Percentiles rank a stretch among this genome's conserved stretches.
Evolutionary conservation across 306 rosid species (phyloP).

Genomic region (Vigna unguiculata): DNA sequence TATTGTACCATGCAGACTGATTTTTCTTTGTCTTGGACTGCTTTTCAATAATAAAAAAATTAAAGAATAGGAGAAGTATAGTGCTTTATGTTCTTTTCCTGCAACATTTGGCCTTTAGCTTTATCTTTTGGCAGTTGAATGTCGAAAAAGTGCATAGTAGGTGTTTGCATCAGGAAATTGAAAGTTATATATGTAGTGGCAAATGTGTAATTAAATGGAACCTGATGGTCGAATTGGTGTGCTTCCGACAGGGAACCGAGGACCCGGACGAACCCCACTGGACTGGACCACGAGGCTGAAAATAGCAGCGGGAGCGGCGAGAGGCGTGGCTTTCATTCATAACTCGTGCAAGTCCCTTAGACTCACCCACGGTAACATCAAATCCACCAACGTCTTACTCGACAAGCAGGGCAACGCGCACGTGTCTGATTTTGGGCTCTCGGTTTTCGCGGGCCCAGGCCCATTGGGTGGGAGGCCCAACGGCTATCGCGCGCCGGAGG

Average conservation of each 20-base stretch:
- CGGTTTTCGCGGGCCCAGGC: conserved; percentile 55
- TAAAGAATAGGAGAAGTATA: conserved; percentile 18
- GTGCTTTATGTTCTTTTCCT: conserved; percentile 51
- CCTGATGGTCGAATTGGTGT: conserved; percentile 23
- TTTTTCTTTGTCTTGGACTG: conserved; percentile 22
- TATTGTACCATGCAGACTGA: conserved; percentile 36
- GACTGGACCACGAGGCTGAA: conserved; percentile 95
- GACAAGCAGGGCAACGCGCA: conserved; percentile 76
- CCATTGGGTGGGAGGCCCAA: conserved; percentile 60
- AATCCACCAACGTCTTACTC: conserved; percentile 81
- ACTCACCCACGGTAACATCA: conserved; percentile 86
- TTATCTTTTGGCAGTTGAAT: conserved; percentile 35
- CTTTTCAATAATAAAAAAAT: conserved; percentile 16
- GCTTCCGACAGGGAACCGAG: conserved; percentile 74
- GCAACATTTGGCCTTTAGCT: conserved; percentile 34
- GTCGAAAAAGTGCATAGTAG: conserved; percentile 35
- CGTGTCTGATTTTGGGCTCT: conserved; percentile 88
- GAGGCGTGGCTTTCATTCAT: conserved; percentile 82
- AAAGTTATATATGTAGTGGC: background rate
- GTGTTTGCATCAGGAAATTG: background rate
- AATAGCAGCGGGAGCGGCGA: conserved; percentile 86
- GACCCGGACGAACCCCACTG: conserved; percentile 92
- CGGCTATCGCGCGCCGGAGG: conserved; percentile 92
- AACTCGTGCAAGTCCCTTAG: conserved; percentile 66
- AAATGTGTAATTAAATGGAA: conserved; percentile 40